Base-by-base conservation (phyloP, 495 filamentous ascomycete species). In the Penicillium diatomitis region DNA sequence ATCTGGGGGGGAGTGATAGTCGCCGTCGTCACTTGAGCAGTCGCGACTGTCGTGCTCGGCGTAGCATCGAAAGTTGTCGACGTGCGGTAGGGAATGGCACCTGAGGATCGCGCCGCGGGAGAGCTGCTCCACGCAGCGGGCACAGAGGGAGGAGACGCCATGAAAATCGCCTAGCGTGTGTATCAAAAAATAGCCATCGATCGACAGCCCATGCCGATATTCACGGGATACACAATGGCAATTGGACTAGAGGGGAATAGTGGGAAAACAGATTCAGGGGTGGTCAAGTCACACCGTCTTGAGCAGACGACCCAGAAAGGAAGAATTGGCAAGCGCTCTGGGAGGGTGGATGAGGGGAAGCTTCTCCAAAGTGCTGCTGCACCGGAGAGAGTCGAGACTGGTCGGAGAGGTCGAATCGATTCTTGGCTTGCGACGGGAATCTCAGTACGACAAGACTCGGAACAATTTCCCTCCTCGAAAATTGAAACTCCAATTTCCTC, bases 121-220 rank as follows among this genome's bases (percentile, higher is more conserved):
- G 53, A 49, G 48, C 56, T 61, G 58, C 58, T 27, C 40, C 40
- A 3, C 3, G 8, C 12, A 0, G 40, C 28, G 32, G 40, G 59
- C 51, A 61, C 50, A 56, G 37, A 32, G 41, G 46, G 30, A 53
- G 47, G 55, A 57, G 60, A 58, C 48, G 57, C 60, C 60, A 63
- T 63, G 51, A 55, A 46, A 62, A 50, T 44, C 44, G 51, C 49
- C 59, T 41, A 50, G 48, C 20, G 20, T 45, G 43, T 47, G 42
- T 51, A 60, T 60, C 54, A 61, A 54, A 58, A 58, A 58, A 58
- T 54, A 61, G 54, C 57, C 52, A 58, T 56, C 43, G 58, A 63
- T 63, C 57, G 57, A 58, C 60, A 44, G 57, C 42, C 52, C 51
- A 61, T 58, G 45, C 52, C 54, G 59, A 53, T 51, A 48, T 43